Evolutionary conservation across 2,329 filamentous ascomycete species (phyloP).

Genomic region (Grosmannia serpens): DNA sequence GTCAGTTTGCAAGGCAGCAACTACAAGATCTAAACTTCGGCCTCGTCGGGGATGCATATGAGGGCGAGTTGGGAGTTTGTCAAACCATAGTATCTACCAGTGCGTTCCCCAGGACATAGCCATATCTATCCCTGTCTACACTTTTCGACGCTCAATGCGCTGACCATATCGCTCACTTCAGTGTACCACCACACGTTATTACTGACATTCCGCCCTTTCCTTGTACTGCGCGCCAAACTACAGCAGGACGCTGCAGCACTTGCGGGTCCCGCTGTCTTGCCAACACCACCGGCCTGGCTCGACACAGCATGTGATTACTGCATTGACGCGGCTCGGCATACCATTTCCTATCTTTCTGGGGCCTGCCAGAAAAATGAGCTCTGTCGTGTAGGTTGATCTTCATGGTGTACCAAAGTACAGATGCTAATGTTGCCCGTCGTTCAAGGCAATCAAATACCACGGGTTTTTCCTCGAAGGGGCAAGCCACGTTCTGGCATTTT

Average conservation of each 20-base stretch:
- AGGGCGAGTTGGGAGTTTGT: slow-evolving; percentile 9
- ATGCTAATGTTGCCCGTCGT: not conserved
- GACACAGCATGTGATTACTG: slow-evolving; percentile 11
- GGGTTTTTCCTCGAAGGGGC: slow-evolving; percentile 13
- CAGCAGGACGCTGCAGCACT: slow-evolving; percentile 4
- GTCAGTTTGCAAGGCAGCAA: slow-evolving; percentile 10
- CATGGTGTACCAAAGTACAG: not conserved
- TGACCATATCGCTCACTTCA: not conserved
- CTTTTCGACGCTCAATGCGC: not conserved
- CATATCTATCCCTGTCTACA: not conserved
- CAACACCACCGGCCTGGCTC: slow-evolving; percentile 10
- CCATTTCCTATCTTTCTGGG: slow-evolving; percentile 8
- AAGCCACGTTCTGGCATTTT: slow-evolving; percentile 8
- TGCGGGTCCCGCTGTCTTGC: not conserved
- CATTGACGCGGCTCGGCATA: slow-evolving; percentile 8
- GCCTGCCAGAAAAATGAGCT: slow-evolving; percentile 8
- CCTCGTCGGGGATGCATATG: slow-evolving; percentile 6
- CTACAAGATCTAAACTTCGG: slow-evolving; percentile 7
- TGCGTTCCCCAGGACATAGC: not conserved
- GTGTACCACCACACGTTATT: slow-evolving; percentile 13
- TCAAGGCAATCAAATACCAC: slow-evolving; percentile 8
- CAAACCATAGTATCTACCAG: slow-evolving; percentile 11
- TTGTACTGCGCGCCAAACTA: slow-evolving; percentile 11
- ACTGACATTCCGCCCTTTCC: slow-evolving; percentile 11
- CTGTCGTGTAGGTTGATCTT: slow-evolving; percentile 1